These are phyloP conservation scores for Cladophialophora chaetospira DNA, from an alignment of 2,329 filamentous ascomycete species.

Conservation along the genomic window DNA sequence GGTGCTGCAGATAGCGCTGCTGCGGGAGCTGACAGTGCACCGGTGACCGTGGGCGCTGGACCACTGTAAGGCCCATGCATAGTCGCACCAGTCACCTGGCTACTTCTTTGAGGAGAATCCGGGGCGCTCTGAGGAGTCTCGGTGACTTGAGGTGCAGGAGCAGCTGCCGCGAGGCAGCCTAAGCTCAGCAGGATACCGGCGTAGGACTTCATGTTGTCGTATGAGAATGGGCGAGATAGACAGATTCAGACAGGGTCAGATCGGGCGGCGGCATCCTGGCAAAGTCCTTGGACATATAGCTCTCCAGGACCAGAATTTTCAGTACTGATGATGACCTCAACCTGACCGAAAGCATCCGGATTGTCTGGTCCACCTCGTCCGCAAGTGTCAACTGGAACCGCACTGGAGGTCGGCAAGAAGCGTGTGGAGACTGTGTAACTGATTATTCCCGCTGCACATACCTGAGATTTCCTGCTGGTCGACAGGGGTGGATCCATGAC, in stretches of 20 bases:
- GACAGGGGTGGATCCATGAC: neutral
- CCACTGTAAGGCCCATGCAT: constrained; percentile 71
- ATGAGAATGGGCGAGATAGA: neutral
- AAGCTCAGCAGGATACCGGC: constrained; percentile 21
- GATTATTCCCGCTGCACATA: neutral
- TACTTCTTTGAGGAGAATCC: constrained; percentile 48
- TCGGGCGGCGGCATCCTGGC: neutral
- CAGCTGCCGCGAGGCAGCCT: constrained; percentile 24
- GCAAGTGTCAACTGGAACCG: neutral
- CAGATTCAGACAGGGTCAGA: neutral
- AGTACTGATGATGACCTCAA: constrained; percentile 1
- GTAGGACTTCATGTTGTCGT: constrained; percentile 25
- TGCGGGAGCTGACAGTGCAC: constrained; percentile 63
- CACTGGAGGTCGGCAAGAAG: constrained; percentile 6
- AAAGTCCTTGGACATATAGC: neutral
- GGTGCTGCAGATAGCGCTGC: constrained; percentile 61
- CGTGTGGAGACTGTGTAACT: neutral
- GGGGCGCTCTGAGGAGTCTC: constrained; percentile 23
- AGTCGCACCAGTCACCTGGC: constrained; percentile 57
- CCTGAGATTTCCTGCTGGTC: neutral
- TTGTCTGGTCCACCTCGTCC: neutral
- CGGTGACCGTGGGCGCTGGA: constrained; percentile 64
- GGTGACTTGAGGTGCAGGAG: constrained; percentile 30
- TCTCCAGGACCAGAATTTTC: neutral
- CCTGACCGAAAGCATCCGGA: constrained; percentile 2